Percentiles rank a stretch among this genome's conserved stretches.
phyloP scores from a whole-genome alignment of 805 yeast genomes.

The Nakazawaea molendinolei region DNA sequence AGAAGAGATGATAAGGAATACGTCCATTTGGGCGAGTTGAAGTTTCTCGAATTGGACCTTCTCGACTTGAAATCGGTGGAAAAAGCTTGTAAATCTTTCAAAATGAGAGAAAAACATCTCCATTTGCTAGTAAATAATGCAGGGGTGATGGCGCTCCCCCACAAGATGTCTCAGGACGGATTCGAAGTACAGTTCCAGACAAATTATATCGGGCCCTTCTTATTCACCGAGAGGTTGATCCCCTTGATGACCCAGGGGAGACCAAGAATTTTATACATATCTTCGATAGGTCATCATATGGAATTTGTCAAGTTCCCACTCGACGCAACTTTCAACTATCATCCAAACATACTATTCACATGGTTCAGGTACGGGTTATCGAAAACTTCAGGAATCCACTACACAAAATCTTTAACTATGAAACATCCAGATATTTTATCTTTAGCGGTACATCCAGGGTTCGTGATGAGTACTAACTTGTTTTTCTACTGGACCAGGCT shows the following conservation, averaged over 20 bases:
- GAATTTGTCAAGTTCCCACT: constrained; percentile 41
- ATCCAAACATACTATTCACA: constrained; percentile 64
- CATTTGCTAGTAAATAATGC: constrained; percentile 72
- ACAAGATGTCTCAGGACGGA: constrained; percentile 52
- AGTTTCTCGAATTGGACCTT: constrained; percentile 50
- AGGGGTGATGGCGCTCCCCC: constrained; percentile 76
- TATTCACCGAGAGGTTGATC: constrained; percentile 55
- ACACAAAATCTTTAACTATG: constrained; percentile 54
- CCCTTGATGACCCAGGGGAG: constrained; percentile 34
- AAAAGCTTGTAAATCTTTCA: constrained; percentile 40
- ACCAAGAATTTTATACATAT: constrained; percentile 56
- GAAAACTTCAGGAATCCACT: constrained; percentile 73
- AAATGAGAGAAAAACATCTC: constrained; percentile 38
- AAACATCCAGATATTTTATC: constrained; percentile 61
- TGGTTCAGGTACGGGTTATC: constrained; percentile 76
- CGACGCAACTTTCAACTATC: constrained; percentile 41
- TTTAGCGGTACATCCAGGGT: constrained; percentile 74
- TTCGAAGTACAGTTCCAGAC: constrained; percentile 80
- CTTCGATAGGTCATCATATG: constrained; percentile 60
- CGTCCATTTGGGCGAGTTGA: constrained; percentile 40
- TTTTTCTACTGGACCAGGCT: constrained; percentile 72
- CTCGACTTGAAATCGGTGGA: constrained; percentile 39
- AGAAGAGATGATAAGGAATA: constrained; percentile 20
- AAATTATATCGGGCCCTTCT: constrained; percentile 69
- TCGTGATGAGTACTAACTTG: constrained; percentile 75